Conservation (phyloP, 257 asterid species). For the Cruciata laevipes region DNA sequence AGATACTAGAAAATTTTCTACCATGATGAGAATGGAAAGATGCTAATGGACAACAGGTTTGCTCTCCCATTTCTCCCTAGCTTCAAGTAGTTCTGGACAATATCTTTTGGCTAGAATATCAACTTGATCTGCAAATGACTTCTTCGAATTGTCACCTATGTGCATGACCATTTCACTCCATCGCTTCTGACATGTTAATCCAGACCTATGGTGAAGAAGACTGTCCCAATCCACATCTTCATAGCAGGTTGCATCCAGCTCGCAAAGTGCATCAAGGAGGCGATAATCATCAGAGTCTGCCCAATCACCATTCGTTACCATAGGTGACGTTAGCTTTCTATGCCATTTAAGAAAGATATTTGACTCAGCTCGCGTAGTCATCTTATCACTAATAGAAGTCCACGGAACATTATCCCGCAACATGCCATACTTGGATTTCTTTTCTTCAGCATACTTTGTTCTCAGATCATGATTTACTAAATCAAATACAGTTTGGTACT, state of each 20-base stretch:
- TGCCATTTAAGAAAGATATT: conserved; percentile 26
- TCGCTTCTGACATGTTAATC: conserved; percentile 22
- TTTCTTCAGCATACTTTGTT: conserved; percentile 17
- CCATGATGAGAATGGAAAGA: no score
- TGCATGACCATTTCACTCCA: conserved; percentile 32
- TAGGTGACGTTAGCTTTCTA: conserved; percentile 21
- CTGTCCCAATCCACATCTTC: conserved; percentile 31
- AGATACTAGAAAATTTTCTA: background rate
- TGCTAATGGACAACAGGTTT: conserved; percentile 15
- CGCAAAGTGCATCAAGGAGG: conserved; percentile 18
- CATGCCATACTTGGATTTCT: conserved; percentile 28
- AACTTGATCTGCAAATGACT: conserved; percentile 25
- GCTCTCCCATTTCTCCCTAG: conserved; percentile 25
- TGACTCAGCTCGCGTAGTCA: conserved; percentile 11
- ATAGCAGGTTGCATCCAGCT: conserved; percentile 24
- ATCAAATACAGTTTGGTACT: conserved; percentile 25
- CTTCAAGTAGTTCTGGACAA: conserved; percentile 20
- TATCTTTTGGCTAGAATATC: conserved; percentile 22
- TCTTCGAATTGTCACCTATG: conserved; percentile 17
- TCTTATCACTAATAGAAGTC: conserved; percentile 21
- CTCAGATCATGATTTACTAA: conserved; percentile 25
- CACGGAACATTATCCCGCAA: conserved; percentile 29
- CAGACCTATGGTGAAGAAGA: conserved; percentile 27
- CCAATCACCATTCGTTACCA: conserved; percentile 29
- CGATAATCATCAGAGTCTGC: conserved; percentile 25